Evolutionary conservation across 805 yeast genomes (phyloP), one percentile per base, ranked within the genome.

Genomic region (Priceomyces medius): DNA sequence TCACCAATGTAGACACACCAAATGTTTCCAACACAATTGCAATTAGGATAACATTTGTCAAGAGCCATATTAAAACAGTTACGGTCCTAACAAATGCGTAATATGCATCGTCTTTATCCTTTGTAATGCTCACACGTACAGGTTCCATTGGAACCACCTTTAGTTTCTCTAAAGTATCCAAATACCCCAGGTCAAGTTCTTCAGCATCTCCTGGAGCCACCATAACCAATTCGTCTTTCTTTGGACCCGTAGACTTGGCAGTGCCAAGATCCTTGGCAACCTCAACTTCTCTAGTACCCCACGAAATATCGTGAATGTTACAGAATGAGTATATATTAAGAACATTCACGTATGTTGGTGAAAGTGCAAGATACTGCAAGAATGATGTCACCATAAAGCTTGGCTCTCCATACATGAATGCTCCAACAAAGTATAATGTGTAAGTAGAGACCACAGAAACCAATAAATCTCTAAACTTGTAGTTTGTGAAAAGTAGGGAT

Each of bases 281-380:
- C 8, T 79, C 80, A 38, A 83, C 88, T 36, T 96, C 96, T 61
- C 90, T 88, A 3, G 96, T 91, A 60, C 98, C 98, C 98, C 98
- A 91, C 5, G 97, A 86, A 36, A 91, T 82, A 69, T 91, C 99
- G 62, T 91, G 96, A 46, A 91, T 84, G 64, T 91, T 91, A 71
- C 97, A 90, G 61, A 91, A 90, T 2, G 98, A 96, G 64, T 91
- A 91, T 46, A 91, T 91, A 62, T 88, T 89, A 58, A 91, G 71
- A 40, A 90, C 91, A 56, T 91, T 90, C 64, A 89, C 82, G 61
- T 90, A 93, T 0, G 95, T 80, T 0, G 99, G 99, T 48, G 90
- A 81, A 43, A 91, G 64, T 46, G 91, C 63, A 44, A 91, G 61
- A 58, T 91, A 91, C 63, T 91, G 99, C 19, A 79, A 52, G 60